phyloP scores from a whole-genome alignment of 306 rosid genomes.

The Mucuna pruriens region DNA sequence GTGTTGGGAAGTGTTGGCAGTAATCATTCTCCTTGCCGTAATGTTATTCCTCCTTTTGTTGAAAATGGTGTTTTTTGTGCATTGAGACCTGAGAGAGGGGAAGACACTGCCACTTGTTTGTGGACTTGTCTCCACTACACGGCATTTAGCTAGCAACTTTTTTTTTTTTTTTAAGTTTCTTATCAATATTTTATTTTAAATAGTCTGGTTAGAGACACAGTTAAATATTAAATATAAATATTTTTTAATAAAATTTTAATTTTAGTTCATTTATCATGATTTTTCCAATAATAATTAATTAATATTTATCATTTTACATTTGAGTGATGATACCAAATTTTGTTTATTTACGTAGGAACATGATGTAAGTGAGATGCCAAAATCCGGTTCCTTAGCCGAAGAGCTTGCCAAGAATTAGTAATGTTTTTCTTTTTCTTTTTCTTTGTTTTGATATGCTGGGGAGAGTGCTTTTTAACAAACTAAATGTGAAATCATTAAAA shows the following conservation, averaged over 20 bases:
- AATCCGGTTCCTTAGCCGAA: too few relatives aligned
- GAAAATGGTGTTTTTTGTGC: constrained; percentile 38
- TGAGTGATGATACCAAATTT: constrained; percentile 35
- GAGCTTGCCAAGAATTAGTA: not conserved
- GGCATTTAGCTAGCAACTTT: constrained; percentile 14
- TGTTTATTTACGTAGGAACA: constrained; percentile 18
- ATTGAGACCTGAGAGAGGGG: constrained; percentile 42
- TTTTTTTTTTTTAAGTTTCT: too few relatives aligned
- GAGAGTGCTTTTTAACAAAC: constrained; percentile 33
- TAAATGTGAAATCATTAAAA: constrained; percentile 48
- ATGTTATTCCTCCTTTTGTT: constrained; percentile 44
- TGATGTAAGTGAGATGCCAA: not conserved
- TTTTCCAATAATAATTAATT: constrained; percentile 15
- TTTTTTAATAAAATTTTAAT: too few relatives aligned
- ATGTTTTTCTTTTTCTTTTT: not conserved
- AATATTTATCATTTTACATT: constrained; percentile 31
- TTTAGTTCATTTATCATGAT: constrained; percentile 11
- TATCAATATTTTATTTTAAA: too few relatives aligned
- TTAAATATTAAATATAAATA: too few relatives aligned
- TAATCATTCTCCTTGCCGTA: constrained; percentile 55
- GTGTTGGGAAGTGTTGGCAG: constrained; percentile 70
- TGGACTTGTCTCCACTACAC: constrained; percentile 45
- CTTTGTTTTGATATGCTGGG: constrained; percentile 24
- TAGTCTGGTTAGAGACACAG: too few relatives aligned
- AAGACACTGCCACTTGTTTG: constrained; percentile 41